These are phyloP conservation scores for Vairimorpha ceranae DNA, from an alignment of 371 early-diverging fungal species.

Conservation along the genomic window DNA sequence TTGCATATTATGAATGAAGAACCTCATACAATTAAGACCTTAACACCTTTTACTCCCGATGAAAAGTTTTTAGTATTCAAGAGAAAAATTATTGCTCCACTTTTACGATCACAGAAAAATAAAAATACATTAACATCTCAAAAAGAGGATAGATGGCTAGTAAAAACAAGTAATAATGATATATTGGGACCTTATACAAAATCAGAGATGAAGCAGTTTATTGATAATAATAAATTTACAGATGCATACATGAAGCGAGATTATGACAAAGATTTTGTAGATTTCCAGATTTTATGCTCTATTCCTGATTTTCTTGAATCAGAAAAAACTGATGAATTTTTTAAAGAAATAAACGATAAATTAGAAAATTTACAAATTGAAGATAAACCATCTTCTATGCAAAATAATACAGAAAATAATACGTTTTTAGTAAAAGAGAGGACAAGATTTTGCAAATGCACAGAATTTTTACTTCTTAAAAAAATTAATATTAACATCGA, in stretches of 20 bases:
- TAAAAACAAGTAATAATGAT: neutral
- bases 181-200: slow-evolving; percentile 48
- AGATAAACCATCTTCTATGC: neutral
- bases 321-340: slow-evolving; percentile 27
- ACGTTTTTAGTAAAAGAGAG: neutral
- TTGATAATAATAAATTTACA: neutral
- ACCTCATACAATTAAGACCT: neutral
- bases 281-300: slow-evolving; percentile 26
- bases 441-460: slow-evolving; percentile 1
- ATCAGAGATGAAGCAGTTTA: slow-evolving; percentile 28
- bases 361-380: neutral
- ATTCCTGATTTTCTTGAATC: slow-evolving; percentile 25
- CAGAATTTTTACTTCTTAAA: slow-evolving; percentile 25
- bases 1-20: neutral
- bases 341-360: neutral
- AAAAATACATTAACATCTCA: slow-evolving; percentile 16
- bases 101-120: slow-evolving; percentile 15
- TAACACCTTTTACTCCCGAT: slow-evolving; percentile 20
- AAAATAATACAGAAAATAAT: neutral
- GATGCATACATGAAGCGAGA: slow-evolving; percentile 39
- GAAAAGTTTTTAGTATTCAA: slow-evolving; percentile 20
- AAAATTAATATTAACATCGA: slow-evolving; percentile 17
- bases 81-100: slow-evolving; percentile 19
- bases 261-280: slow-evolving; percentile 49
- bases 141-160: slow-evolving; percentile 35